Evolutionary conservation across 768 basidiomycete species (phyloP).

Genomic region (Boletus rubescentipes): DNA sequence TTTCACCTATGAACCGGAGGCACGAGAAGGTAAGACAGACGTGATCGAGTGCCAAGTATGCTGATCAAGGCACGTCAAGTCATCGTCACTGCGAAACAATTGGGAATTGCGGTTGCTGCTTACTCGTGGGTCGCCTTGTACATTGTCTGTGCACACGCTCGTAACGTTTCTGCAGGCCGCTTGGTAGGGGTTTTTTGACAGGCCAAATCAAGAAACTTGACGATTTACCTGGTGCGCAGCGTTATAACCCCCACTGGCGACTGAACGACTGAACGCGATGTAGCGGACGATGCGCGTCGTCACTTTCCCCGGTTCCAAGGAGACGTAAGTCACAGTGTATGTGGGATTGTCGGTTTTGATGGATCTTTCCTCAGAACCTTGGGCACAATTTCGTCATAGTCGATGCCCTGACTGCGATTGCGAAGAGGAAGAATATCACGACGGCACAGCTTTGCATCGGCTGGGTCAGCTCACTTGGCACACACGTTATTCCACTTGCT

Average conservation of each 20-base stretch:
- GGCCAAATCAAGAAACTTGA: conserved; percentile 42
- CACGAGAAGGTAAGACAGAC: conserved; percentile 36
- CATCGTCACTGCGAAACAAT: conserved; percentile 51
- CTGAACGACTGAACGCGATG: conserved; percentile 9
- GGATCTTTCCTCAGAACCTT: conserved; percentile 30
- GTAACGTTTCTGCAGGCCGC: conserved; percentile 37
- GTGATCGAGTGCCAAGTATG: not conserved
- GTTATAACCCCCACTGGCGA: not conserved
- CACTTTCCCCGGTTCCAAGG: conserved; percentile 42
- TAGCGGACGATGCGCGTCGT: conserved; percentile 41
- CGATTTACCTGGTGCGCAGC: conserved; percentile 32
- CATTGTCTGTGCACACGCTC: not conserved
- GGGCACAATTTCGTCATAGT: conserved; percentile 44
- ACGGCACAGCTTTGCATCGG: conserved; percentile 43
- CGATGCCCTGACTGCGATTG: conserved; percentile 40
- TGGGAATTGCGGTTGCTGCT: conserved; percentile 55
- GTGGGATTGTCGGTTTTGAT: not conserved
- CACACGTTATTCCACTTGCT: conserved; percentile 49
- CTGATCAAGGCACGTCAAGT: conserved; percentile 31
- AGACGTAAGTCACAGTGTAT: conserved; percentile 29
- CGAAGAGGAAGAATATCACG: conserved; percentile 42
- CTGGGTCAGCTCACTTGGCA: conserved; percentile 41
- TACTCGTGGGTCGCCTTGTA: conserved; percentile 46
- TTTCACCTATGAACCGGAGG: conserved; percentile 54
- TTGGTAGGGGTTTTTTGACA: conserved; percentile 50